Evolutionary conservation across 2,329 filamentous ascomycete species (phyloP).

Genomic region (Diaporthe nobilis): DNA sequence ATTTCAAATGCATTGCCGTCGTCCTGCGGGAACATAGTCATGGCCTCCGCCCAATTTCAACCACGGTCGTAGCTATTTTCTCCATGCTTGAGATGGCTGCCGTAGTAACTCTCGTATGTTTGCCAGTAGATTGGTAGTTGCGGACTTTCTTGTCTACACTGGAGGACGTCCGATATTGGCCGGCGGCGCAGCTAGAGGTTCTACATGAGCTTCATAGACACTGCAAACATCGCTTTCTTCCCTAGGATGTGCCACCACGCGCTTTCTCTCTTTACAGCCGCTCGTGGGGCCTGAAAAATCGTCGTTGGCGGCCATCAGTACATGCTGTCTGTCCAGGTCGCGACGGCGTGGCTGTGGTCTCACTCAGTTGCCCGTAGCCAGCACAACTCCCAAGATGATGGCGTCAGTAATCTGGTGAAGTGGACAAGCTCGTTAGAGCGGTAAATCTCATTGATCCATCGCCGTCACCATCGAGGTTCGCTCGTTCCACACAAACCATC

Average conservation of each 20-base stretch:
- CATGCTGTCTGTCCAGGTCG: background rate
- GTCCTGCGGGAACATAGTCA: too few relatives aligned
- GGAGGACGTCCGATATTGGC: background rate
- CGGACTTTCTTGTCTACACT: background rate
- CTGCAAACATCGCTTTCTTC: accelerated
- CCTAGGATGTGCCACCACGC: too few relatives aligned
- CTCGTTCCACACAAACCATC: conserved; percentile 25
- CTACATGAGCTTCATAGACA: background rate
- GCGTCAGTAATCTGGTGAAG: background rate
- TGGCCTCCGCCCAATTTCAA: too few relatives aligned
- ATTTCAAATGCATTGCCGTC: too few relatives aligned
- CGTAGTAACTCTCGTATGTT: background rate
- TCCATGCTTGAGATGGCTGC: background rate
- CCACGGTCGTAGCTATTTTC: too few relatives aligned
- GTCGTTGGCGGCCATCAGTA: background rate
- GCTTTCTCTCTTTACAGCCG: too few relatives aligned
- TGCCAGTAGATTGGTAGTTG: background rate
- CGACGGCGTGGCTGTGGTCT: background rate
- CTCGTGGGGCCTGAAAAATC: background rate
- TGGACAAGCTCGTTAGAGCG: background rate
- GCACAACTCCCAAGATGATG: too few relatives aligned
- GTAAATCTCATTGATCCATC: background rate
- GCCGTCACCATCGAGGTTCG: background rate
- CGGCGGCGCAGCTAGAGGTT: background rate
- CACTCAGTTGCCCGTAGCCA: background rate